Conservation (phyloP, 306 rosid species). For the Pyrus bretschneideri region DNA sequence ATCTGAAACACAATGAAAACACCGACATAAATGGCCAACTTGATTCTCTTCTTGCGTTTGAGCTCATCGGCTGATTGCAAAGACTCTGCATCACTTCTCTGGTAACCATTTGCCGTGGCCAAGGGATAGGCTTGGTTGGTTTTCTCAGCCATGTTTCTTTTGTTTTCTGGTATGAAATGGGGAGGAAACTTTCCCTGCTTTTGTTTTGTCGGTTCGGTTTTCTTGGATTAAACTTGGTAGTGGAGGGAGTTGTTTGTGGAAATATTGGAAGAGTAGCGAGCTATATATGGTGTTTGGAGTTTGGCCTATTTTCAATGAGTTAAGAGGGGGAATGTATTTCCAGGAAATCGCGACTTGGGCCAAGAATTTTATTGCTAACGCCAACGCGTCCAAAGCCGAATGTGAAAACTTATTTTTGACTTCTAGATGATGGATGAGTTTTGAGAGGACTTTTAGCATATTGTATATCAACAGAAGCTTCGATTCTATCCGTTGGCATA, state of each 20-base stretch:
- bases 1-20: too few species aligned
- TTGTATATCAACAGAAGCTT: not conserved
- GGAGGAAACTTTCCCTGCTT: not conserved
- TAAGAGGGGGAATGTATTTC: not conserved
- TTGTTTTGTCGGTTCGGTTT: not conserved
- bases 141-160: constrained; percentile 8
- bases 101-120: constrained; percentile 14
- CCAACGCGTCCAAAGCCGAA: constrained; percentile 4
- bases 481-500: not conserved
- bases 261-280: not conserved
- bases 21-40: too few species aligned
- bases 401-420: not conserved
- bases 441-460: not conserved
- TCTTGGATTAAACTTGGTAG: not conserved
- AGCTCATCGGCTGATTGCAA: not conserved
- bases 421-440: not conserved
- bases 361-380: not conserved
- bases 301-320: not conserved
- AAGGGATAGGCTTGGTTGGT: not conserved
- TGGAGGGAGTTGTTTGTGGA: not conserved
- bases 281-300: not conserved
- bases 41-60: too few species aligned
- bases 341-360: not conserved
- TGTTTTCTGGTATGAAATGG: too few species aligned
- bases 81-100: constrained; percentile 12